These are phyloP conservation scores for Pseudogymnoascus sp. DNA, from an alignment of 2,329 filamentous ascomycete genomes.

Conservation along the genomic window DNA sequence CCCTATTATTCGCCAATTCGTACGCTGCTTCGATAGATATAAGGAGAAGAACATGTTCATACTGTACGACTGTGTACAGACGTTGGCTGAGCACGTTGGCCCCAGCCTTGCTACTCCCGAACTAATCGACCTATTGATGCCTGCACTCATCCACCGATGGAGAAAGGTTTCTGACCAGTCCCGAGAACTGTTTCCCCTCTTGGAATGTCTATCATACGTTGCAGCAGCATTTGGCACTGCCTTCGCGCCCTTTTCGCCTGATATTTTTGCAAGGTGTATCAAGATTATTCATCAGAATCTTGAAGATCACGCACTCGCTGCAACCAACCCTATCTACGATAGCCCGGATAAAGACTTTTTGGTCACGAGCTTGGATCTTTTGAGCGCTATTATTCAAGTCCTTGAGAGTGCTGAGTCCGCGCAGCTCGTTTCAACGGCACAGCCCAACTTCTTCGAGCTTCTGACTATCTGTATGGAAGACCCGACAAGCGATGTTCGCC, in stretches of 20 bases:
- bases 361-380: conserved; percentile 85
- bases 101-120: conserved; percentile 71
- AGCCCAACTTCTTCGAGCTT: conserved; percentile 83
- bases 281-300: conserved; percentile 88
- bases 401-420: conserved; percentile 65
- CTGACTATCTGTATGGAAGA: conserved; percentile 90
- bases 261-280: conserved; percentile 82
- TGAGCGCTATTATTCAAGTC: conserved; percentile 90
- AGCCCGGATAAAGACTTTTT: conserved; percentile 93
- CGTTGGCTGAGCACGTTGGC: conserved; percentile 84
- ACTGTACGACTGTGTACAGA: conserved; percentile 96
- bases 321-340: conserved; percentile 60
- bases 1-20: conserved; percentile 86
- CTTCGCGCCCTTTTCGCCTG: conserved; percentile 77
- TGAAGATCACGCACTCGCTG: conserved; percentile 66
- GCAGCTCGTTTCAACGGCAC: conserved; percentile 66
- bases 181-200: conserved; percentile 82
- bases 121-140: conserved; percentile 83
- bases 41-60: conserved; percentile 99
- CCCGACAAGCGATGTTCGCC: conserved; percentile 80
- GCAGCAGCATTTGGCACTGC: conserved; percentile 73
- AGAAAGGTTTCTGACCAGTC: conserved; percentile 81
- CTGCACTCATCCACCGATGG: conserved; percentile 82
- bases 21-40: conserved; percentile 86
- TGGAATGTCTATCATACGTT: conserved; percentile 96